Percentiles rank a stretch among this genome's conserved stretches.
These are phyloP conservation scores for Saccharomyces paradoxus DNA, from an alignment of 805 yeast genomes.

Conservation along the genomic window DNA sequence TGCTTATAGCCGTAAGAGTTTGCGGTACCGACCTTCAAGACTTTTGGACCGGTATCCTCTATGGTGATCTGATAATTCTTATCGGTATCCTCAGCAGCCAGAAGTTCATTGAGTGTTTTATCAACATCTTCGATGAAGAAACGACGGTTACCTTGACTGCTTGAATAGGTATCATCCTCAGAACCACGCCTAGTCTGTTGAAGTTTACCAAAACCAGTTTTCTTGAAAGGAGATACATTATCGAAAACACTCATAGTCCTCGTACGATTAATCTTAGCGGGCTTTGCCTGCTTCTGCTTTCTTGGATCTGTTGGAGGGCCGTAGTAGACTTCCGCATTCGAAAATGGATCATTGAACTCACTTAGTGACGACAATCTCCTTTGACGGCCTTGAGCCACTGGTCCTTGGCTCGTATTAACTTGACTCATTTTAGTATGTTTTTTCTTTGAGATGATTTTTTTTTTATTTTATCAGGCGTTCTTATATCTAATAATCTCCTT, in stretches of 20 bases:
- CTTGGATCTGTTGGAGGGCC: slow-evolving; percentile 55
- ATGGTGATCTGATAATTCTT: slow-evolving; percentile 75
- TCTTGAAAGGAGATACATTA: slow-evolving; percentile 21
- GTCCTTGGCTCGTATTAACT: not conserved
- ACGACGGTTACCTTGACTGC: slow-evolving; percentile 32
- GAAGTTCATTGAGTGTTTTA: slow-evolving; percentile 56
- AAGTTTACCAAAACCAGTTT: slow-evolving; percentile 1
- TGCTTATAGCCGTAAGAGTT: slow-evolving; percentile 75
- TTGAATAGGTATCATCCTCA: slow-evolving; percentile 39
- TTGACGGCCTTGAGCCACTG: slow-evolving; percentile 7
- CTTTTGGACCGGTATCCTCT: slow-evolving; percentile 79
- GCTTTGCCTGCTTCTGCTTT: slow-evolving; percentile 32
- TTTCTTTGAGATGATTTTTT: too few species aligned
- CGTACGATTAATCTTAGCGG: slow-evolving; percentile 37
- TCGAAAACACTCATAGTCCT: slow-evolving; percentile 49
- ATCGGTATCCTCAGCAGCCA: slow-evolving; percentile 79
- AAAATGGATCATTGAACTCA: slow-evolving; percentile 52
- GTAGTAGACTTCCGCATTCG: slow-evolving; percentile 61
- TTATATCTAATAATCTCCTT: not conserved
- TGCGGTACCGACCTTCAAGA: slow-evolving; percentile 70
- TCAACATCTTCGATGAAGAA: slow-evolving; percentile 73
- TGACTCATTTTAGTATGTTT: not conserved
- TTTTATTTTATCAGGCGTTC: not conserved
- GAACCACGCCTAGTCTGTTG: slow-evolving; percentile 40
- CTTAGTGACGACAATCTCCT: slow-evolving; percentile 38